Conservation (phyloP, 2,329 filamentous ascomycete species). For the Trichoderma sp. region DNA sequence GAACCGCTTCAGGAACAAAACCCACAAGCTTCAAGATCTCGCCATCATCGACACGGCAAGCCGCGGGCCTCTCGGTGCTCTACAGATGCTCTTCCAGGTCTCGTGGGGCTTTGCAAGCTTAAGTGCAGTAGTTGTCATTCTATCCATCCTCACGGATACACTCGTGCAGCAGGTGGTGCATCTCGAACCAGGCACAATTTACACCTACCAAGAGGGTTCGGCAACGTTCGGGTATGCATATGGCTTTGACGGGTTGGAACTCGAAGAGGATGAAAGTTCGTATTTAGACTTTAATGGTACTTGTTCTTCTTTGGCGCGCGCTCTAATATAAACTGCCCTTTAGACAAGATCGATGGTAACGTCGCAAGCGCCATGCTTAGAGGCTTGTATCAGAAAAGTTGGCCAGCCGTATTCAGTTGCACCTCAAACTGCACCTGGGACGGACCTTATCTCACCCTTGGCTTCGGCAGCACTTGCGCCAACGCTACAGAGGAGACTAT, state of each 20-base stretch:
- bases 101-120: background rate
- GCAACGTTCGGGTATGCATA: background rate
- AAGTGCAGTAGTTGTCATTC: background rate
- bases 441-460: background rate
- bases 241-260: background rate
- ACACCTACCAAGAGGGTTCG: background rate
- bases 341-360: background rate
- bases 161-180: background rate
- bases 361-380: background rate
- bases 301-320: too few species aligned
- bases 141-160: background rate
- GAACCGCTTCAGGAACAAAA: background rate
- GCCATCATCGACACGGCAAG: background rate
- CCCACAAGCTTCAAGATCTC: background rate
- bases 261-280: background rate
- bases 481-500: background rate
- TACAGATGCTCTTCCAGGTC: background rate
- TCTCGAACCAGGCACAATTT: background rate
- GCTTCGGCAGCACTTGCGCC: background rate
- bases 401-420: too few species aligned
- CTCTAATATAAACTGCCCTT: too few species aligned
- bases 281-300: too few species aligned
- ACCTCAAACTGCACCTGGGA: background rate
- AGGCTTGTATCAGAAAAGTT: background rate
- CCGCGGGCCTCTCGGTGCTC: background rate